Percentiles rank a stretch among this genome's conserved stretches.
Conservation (phyloP, 306 rosid genomes). For the barrel medic (Medicago truncatula) region DNA sequence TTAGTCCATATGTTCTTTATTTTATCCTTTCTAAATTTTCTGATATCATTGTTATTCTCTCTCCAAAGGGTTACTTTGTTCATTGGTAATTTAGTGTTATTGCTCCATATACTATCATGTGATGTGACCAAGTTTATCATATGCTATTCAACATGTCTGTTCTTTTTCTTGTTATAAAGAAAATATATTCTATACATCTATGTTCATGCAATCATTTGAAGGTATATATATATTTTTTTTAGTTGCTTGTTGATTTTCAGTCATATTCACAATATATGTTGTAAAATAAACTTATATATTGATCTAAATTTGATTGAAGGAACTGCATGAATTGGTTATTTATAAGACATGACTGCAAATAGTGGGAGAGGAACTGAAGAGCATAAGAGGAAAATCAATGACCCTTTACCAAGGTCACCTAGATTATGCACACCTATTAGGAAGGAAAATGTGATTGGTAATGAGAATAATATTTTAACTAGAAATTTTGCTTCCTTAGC, state of each 20-base stretch:
- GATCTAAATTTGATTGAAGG: conserved; percentile 43
- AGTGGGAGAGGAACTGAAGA: conserved; percentile 44
- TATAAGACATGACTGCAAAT: conserved; percentile 49
- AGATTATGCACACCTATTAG: conserved; percentile 22
- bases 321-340: conserved; percentile 32
- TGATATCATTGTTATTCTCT: conserved; percentile 5
- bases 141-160: no score
- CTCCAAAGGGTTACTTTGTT: no score
- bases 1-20: conserved; percentile 32
- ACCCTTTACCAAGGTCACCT: conserved; percentile 31
- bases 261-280: conserved; percentile 10
- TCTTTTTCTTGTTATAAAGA: no score
- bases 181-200: no score
- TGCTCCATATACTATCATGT: no score
- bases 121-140: no score
- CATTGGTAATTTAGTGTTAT: no score
- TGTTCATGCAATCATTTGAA: no score
- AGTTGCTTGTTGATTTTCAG: not conserved
- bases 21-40: conserved; percentile 11
- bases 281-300: conserved; percentile 9
- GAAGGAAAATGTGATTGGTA: not conserved
- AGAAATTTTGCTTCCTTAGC: conserved; percentile 46
- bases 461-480: conserved; percentile 47
- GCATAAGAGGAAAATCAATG: conserved; percentile 44
- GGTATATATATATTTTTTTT: not conserved